Conservation (phyloP, 2,329 filamentous ascomycete genomes). For the Didymella exigua region DNA sequence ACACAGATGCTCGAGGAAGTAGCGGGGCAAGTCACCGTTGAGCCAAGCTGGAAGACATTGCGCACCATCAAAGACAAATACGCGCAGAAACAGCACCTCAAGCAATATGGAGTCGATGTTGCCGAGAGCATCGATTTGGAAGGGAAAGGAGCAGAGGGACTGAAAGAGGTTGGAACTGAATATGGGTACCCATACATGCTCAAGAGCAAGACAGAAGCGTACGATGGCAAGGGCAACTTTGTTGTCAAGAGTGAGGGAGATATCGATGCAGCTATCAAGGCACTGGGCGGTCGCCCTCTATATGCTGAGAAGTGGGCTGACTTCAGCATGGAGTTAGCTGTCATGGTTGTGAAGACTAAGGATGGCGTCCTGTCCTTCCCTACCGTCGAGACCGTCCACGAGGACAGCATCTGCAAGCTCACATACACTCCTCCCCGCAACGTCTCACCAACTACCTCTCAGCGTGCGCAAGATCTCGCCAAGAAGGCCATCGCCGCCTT, state of each 20-base stretch:
- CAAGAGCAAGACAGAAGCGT: slow-evolving; percentile 87
- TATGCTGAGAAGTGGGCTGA: slow-evolving; percentile 91
- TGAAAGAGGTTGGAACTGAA: slow-evolving; percentile 66
- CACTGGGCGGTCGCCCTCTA: slow-evolving; percentile 69
- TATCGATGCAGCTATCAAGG: slow-evolving; percentile 69
- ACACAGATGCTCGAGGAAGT: slow-evolving; percentile 89
- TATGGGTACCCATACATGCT: slow-evolving; percentile 90
- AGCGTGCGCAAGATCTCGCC: slow-evolving; percentile 76
- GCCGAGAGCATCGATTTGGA: slow-evolving; percentile 72
- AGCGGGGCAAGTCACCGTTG: slow-evolving; percentile 65
- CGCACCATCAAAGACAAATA: slow-evolving; percentile 94
- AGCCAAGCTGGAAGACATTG: slow-evolving; percentile 86
- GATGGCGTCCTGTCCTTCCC: slow-evolving; percentile 78
- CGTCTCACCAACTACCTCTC: slow-evolving; percentile 65
- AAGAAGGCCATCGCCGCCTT: slow-evolving; percentile 79
- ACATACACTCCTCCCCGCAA: slow-evolving; percentile 83
- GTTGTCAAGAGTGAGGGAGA: slow-evolving; percentile 65
- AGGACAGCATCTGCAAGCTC: slow-evolving; percentile 93
- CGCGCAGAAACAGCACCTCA: slow-evolving; percentile 81
- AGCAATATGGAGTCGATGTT: slow-evolving; percentile 70
- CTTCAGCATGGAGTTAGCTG: slow-evolving; percentile 85
- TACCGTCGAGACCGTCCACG: slow-evolving; percentile 90
- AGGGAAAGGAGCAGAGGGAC: slow-evolving; percentile 62
- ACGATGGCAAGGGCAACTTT: slow-evolving; percentile 84
- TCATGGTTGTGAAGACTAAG: slow-evolving; percentile 92